Evolutionary conservation across 2,329 filamentous ascomycete genomes (phyloP).

Genomic region (Fusarium sp.): DNA sequence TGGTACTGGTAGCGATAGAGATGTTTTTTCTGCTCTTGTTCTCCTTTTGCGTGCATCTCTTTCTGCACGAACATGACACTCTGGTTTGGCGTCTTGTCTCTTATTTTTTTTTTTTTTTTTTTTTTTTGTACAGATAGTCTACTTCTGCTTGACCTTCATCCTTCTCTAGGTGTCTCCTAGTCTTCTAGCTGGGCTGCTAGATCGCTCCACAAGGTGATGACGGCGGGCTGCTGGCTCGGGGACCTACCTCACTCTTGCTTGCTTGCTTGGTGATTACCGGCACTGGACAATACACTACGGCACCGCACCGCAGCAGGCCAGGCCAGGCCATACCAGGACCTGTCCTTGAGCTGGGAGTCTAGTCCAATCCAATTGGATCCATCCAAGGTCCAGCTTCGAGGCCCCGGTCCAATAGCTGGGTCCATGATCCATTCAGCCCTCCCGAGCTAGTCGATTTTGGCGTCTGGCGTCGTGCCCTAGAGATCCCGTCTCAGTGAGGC

Average conservation of each 20-base stretch:
- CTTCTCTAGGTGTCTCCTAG: slow-evolving; percentile 8
- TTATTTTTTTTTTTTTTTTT: background rate
- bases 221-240: background rate
- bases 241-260: background rate
- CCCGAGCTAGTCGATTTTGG: slow-evolving; percentile 50
- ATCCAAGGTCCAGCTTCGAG: slow-evolving; percentile 11
- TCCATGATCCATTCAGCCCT: slow-evolving; percentile 53
- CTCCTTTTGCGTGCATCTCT: background rate
- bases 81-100: background rate
- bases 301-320: background rate
- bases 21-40: background rate
- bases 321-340: background rate
- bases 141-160: background rate
- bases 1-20: background rate
- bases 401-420: slow-evolving; percentile 36
- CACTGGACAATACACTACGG: background rate
- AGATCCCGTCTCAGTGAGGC: slow-evolving; percentile 47
- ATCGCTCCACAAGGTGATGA: background rate
- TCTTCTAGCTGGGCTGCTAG: slow-evolving; percentile 5
- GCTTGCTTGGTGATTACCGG: background rate
- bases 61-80: background rate
- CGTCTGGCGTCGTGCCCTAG: slow-evolving; percentile 38
- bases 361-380: background rate
- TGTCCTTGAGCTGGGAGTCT: background rate
- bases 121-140: background rate